Conservation (phyloP, 2,329 filamentous ascomycete species). For the Colletotrichum magnum region DNA sequence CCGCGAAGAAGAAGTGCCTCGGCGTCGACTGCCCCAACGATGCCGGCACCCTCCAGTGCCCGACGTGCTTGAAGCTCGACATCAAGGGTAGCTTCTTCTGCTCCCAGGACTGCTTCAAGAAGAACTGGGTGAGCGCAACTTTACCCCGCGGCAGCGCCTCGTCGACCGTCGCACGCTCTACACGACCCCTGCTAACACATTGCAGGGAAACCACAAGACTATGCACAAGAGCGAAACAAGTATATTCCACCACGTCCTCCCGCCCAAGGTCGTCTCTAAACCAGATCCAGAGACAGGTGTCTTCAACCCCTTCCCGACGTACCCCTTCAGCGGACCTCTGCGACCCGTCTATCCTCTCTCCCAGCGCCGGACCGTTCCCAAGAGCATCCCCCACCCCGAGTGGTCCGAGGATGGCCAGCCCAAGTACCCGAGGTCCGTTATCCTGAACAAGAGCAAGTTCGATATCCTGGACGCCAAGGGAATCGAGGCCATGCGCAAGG, state of each 20-base stretch:
- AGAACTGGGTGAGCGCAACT: conserved; percentile 85
- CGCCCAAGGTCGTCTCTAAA: conserved; percentile 89
- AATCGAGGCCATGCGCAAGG: conserved; percentile 92
- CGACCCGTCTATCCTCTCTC: conserved; percentile 92
- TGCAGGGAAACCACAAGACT: conserved; percentile 84
- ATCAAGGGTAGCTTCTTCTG: conserved; percentile 95
- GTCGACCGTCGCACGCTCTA: not conserved
- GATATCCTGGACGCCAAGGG: conserved; percentile 84
- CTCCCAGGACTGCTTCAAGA: conserved; percentile 98
- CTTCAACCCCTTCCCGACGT: conserved; percentile 94
- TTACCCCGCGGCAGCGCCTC: not conserved
- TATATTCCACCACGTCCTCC: conserved; percentile 80
- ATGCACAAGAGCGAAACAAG: conserved; percentile 85
- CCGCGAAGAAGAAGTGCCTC: conserved; percentile 78
- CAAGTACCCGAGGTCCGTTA: conserved; percentile 66
- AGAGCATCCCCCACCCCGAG: conserved; percentile 86
- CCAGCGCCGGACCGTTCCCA: conserved; percentile 78
- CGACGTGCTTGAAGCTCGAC: conserved; percentile 91
- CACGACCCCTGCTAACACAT: conserved; percentile 29
- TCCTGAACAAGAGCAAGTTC: conserved; percentile 83
- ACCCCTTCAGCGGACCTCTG: conserved; percentile 83
- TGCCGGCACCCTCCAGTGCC: conserved; percentile 89
- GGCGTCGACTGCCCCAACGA: conserved; percentile 90
- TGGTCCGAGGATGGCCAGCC: conserved; percentile 89
- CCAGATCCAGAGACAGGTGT: conserved; percentile 90